Conservation (phyloP, 2,329 filamentous ascomycete species). For the Nemania serpens region DNA sequence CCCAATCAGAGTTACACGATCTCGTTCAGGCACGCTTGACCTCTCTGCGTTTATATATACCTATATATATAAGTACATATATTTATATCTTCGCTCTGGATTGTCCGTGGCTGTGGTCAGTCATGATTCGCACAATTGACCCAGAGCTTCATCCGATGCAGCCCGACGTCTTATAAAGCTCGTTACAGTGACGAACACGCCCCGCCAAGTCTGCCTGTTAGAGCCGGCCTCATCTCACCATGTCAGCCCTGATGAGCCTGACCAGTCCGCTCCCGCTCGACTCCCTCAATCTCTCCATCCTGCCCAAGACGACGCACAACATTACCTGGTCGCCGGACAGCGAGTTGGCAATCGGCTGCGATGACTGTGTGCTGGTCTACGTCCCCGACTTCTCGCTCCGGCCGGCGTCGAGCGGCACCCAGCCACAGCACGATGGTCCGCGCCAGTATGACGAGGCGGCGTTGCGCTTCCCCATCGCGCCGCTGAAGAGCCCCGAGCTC, state of each 20-base stretch:
- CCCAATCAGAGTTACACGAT: too few species aligned
- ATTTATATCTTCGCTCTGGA: background rate
- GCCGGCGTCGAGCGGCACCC: background rate
- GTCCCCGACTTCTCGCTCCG: slow-evolving; percentile 51
- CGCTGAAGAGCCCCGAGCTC: slow-evolving; percentile 35
- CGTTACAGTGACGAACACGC: background rate
- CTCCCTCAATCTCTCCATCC: slow-evolving; percentile 49
- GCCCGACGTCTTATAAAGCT: slow-evolving; percentile 1
- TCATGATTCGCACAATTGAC: slow-evolving; percentile 15
- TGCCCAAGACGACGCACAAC: slow-evolving; percentile 51
- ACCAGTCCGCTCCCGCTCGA: slow-evolving; percentile 51
- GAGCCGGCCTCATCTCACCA: background rate
- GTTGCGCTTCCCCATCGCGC: slow-evolving; percentile 40
- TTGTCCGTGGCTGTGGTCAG: background rate
- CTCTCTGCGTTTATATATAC: background rate
- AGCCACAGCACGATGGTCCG: slow-evolving; percentile 29
- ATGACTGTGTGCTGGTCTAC: slow-evolving; percentile 59
- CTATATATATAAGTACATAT: background rate
- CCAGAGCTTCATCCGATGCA: background rate
- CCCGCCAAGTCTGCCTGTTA: background rate
- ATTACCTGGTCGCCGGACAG: slow-evolving; percentile 61
- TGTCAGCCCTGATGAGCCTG: background rate
- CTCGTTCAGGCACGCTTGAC: too few species aligned
- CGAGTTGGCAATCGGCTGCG: slow-evolving; percentile 61
- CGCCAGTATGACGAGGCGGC: slow-evolving; percentile 41